phyloP scores from a whole-genome alignment of 1,139 yeast species.

The Geotrichum australiense region DNA sequence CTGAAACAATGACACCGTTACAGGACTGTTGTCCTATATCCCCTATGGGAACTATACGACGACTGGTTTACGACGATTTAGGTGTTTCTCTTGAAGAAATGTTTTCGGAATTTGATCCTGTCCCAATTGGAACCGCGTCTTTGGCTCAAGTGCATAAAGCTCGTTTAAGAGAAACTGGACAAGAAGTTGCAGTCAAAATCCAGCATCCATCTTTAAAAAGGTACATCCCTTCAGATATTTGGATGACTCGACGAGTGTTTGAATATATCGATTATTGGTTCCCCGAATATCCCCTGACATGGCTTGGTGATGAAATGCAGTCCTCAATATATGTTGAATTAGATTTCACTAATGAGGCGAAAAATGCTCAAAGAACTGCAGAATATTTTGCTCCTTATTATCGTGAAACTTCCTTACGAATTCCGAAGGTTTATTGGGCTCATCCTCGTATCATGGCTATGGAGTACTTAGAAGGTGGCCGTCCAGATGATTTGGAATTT shows the following conservation, averaged over 20 bases:
- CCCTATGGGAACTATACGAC: constrained; percentile 57
- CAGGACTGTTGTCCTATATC: constrained; percentile 89
- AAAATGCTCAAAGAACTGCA: constrained; percentile 64
- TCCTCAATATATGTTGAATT: constrained; percentile 80
- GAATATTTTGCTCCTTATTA: constrained; percentile 54
- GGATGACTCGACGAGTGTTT: constrained; percentile 71
- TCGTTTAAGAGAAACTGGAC: constrained; percentile 49
- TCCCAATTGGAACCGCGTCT: constrained; percentile 92
- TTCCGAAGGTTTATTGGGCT: constrained; percentile 68
- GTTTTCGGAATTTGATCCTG: constrained; percentile 58
- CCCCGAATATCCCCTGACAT: constrained; percentile 87
- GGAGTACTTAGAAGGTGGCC: constrained; percentile 78
- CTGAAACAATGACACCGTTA: constrained; percentile 84
- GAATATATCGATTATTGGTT: constrained; percentile 66
- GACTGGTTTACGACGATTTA: constrained; percentile 61
- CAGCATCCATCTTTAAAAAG: constrained; percentile 88
- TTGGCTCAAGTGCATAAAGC: constrained; percentile 94
- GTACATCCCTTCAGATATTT: constrained; percentile 85
- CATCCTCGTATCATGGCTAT: constrained; percentile 67
- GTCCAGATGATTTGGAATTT: constrained; percentile 70
- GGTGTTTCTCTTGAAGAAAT: constrained; percentile 56
- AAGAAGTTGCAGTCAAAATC: constrained; percentile 84
- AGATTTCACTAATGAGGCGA: constrained; percentile 81
- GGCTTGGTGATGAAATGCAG: constrained; percentile 92
- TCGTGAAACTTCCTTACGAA: constrained; percentile 62